These are phyloP conservation scores for Pseudopediastrum boryanum DNA, from an alignment of 139 green algal species.

Conservation along the genomic window DNA sequence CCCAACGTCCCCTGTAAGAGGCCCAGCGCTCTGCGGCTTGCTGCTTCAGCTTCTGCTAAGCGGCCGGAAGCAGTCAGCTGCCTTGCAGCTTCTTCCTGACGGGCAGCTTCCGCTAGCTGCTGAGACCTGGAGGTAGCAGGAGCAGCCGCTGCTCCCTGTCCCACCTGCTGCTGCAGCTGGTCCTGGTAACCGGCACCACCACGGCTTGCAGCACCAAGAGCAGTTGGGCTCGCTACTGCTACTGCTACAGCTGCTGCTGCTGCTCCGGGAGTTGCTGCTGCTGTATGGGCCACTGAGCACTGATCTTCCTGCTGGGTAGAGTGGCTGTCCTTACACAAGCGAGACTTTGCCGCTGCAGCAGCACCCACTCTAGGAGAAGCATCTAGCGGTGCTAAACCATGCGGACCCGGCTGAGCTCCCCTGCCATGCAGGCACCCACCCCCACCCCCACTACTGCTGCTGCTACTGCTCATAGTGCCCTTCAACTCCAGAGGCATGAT, in stretches of 20 bases:
- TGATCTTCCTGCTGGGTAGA: too few relatives aligned
- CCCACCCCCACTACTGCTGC: not conserved
- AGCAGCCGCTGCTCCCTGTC: not conserved
- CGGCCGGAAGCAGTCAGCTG: constrained; percentile 7
- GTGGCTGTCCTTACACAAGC: too few relatives aligned
- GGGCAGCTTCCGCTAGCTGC: constrained; percentile 7
- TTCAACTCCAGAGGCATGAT: not conserved
- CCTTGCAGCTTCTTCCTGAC: not conserved
- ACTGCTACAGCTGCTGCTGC: not conserved
- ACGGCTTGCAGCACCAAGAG: too few relatives aligned
- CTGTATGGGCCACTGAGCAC: too few relatives aligned
- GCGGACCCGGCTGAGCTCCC: too few relatives aligned
- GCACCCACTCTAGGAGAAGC: too few relatives aligned
- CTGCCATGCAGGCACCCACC: too few relatives aligned
- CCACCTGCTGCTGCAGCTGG: constrained; percentile 9
- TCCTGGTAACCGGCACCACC: too few relatives aligned
- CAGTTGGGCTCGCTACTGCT: not conserved
- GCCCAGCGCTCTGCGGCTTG: not conserved
- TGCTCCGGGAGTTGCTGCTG: not conserved
- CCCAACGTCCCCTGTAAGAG: constrained; percentile 11
- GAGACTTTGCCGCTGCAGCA: too few relatives aligned
- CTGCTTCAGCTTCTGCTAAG: not conserved
- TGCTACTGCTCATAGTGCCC: not conserved
- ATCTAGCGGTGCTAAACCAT: too few relatives aligned
- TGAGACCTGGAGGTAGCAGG: constrained; percentile 2